Evolutionary conservation across 352 stramenopile species (phyloP).

Genomic region (Plasmopara muralis): DNA sequence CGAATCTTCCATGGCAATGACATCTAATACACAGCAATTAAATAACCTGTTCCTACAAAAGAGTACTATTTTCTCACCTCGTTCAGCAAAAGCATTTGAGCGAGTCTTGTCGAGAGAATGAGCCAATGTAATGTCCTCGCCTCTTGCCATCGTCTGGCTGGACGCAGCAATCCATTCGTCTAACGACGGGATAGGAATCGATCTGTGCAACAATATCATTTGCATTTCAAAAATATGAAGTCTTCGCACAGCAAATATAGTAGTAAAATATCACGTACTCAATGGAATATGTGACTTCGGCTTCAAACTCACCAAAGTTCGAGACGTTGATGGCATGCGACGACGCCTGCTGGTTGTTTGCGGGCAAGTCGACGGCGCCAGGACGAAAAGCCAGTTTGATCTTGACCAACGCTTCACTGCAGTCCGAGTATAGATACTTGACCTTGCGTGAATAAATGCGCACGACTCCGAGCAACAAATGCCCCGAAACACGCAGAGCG

Average conservation of each 20-base stretch:
- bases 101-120: slow-evolving; percentile 47
- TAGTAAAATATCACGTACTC: slow-evolving; percentile 52
- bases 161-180: slow-evolving; percentile 78
- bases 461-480: slow-evolving; percentile 97
- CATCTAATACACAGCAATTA: slow-evolving; percentile 30
- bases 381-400: slow-evolving; percentile 96
- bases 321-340: slow-evolving; percentile 76
- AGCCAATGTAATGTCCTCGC: slow-evolving; percentile 81
- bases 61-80: slow-evolving; percentile 28
- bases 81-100: slow-evolving; percentile 41
- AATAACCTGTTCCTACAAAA: background rate
- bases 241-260: too few species aligned
- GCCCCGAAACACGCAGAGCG: slow-evolving; percentile 94
- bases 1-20: slow-evolving; percentile 61
- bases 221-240: background rate
- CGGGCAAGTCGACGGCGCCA: slow-evolving; percentile 70
- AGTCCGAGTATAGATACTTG: slow-evolving; percentile 98
- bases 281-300: slow-evolving; percentile 78
- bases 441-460: slow-evolving; percentile 98
- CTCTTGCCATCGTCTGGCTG: slow-evolving; percentile 67
- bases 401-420: slow-evolving; percentile 98
- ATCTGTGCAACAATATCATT: slow-evolving; percentile 21
- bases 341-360: slow-evolving; percentile 55
- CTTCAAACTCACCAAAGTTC: slow-evolving; percentile 82
- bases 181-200: slow-evolving; percentile 52